A percentile compares a stretch with the other conserved stretches of the same genome.
Conservation (phyloP, 139 green algal genomes). For the Chlorella vulgaris region DNA sequence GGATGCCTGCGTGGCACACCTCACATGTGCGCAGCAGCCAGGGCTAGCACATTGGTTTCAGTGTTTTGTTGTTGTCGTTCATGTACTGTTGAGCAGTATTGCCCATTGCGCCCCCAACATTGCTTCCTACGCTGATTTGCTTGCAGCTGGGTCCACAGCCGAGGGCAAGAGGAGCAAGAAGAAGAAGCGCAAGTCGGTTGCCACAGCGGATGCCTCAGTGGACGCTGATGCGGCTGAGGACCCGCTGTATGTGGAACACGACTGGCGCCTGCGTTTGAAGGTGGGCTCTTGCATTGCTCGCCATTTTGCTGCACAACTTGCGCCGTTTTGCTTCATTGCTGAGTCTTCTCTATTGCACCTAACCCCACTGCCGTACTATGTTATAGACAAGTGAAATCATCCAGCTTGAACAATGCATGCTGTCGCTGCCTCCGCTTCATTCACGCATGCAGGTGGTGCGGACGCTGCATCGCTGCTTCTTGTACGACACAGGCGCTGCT, state of each 20-base stretch:
- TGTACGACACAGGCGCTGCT: constrained; percentile 70
- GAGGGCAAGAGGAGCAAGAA: constrained; percentile 60
- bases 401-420: background rate
- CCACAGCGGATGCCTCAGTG: background rate
- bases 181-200: constrained; percentile 26
- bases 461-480: constrained; percentile 81
- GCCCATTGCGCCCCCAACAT: too few species aligned
- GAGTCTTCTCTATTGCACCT: background rate
- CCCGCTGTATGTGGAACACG: constrained; percentile 20
- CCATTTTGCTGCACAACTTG: background rate
- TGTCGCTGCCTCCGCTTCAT: background rate
- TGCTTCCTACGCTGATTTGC: background rate
- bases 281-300: constrained; percentile 9
- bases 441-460: constrained; percentile 59
- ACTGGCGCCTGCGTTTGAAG: constrained; percentile 45
- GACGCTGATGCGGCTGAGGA: background rate
- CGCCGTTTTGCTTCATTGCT: background rate
- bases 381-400: background rate
- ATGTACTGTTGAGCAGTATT: too few species aligned
- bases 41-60: background rate
- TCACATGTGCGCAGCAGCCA: constrained; percentile 38
- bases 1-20: constrained; percentile 52
- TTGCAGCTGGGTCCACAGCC: constrained; percentile 19
- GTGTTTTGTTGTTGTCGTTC: background rate
- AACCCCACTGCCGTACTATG: too few species aligned